Evolutionary conservation across 352 stramenopile species (phyloP).

Genomic region (Phytopythium sindhum): DNA sequence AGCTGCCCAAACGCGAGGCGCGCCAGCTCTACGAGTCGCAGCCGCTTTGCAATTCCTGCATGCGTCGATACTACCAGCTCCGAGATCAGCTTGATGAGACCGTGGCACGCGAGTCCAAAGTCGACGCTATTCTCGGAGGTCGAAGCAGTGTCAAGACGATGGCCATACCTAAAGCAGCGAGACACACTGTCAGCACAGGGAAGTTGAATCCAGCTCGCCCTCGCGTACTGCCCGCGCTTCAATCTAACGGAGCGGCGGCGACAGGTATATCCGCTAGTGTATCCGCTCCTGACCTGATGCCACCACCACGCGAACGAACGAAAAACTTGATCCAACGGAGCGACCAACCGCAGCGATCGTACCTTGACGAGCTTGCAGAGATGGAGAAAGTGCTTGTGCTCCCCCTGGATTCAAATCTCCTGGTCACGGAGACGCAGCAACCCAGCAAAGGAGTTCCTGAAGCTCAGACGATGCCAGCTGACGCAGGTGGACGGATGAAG

Average conservation of each 20-base stretch:
- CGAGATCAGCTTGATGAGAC: conserved; percentile 36
- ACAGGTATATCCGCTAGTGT: not conserved
- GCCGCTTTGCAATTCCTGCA: conserved; percentile 39
- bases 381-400: conserved; percentile 50
- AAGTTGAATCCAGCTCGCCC: not conserved
- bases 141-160: not conserved
- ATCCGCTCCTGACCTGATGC: conserved; percentile 5
- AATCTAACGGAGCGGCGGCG: not conserved
- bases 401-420: not conserved
- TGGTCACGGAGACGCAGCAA: not conserved
- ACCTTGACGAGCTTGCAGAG: conserved; percentile 44
- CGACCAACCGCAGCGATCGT: conserved; percentile 12
- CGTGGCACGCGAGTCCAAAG: conserved; percentile 2
- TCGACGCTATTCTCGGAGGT: not conserved
- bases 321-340: not conserved
- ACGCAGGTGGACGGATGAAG: not conserved
- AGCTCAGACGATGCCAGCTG: not conserved
- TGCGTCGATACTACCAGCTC: conserved; percentile 42
- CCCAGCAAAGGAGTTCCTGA: not conserved
- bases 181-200: not conserved
- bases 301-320: too few relatives aligned
- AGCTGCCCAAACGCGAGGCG: conserved; percentile 42
- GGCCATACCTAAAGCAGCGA: not conserved
- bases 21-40: conserved; percentile 59
- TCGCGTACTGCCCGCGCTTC: not conserved